Base-by-base conservation (phyloP, 2,329 filamentous ascomycete genomes). In the Stagonosporopsis vannaccii region DNA sequence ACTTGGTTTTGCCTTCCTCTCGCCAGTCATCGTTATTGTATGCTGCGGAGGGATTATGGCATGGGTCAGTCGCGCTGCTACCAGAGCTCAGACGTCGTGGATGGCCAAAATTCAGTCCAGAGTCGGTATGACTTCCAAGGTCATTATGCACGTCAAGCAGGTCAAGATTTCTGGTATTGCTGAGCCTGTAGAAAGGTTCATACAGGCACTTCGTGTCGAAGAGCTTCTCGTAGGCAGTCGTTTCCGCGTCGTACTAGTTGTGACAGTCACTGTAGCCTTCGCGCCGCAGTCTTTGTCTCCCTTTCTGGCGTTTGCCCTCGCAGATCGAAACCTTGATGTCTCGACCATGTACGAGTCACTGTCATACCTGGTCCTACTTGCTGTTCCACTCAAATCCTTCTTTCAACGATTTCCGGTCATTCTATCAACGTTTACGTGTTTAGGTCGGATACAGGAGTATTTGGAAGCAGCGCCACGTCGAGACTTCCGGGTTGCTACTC, bases 121-220 rank as follows among this genome's bases (percentile, higher is more conserved):
- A 13, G 63, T 73, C 12, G 60, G 63, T 19, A 50, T 65, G 12
- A 74, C 71, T 1, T 55, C 70, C 4, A 64, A 58, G 8, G 63
- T 71, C 20, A 69, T 79, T 17, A 64, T 67, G 1, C 68, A 67
- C 33, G 76, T 80, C 68, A 80, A 78, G 53, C 60, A 68, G 36
- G 61, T 80, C 17, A 78, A 77, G 50, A 75, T 79, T 40, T 71
- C 72, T 1, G 77, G 77, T 5, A 62, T 80, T 9, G 53, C 72
- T 4, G 60, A 46, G 9, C 59, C 69, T 2, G 56, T 78, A 1
- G 65, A 66, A n/a, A 53, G 60, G 1, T 53, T 71, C 2, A 64
- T 80, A 2, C 74, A 79, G 46, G 52, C 51, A 2, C 56, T 78
- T 26, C 72, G 78, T 6, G 45, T 72, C 1, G 59, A 72, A 4